Conservation (phyloP, 2,329 filamentous ascomycete species). For the Bretziella fagacearum region DNA sequence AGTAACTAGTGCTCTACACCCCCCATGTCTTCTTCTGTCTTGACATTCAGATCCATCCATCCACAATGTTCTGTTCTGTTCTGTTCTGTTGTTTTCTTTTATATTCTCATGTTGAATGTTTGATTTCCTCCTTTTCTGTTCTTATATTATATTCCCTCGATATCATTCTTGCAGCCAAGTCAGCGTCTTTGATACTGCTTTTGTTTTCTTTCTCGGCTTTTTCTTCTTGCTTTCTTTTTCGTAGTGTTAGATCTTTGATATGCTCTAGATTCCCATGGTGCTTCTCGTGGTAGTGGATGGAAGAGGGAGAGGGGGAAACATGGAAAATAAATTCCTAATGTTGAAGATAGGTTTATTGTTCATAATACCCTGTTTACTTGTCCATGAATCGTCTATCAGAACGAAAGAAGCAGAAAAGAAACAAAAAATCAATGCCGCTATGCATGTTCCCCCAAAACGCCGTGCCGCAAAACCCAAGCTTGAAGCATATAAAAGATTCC, state of each 20-base stretch:
- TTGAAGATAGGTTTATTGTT: too few species aligned
- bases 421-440: not conserved
- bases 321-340: too few species aligned
- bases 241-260: not conserved
- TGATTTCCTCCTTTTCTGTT: not conserved
- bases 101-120: not conserved
- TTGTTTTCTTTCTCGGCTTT: not conserved
- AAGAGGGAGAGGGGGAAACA: too few species aligned
- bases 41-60: not conserved
- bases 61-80: constrained; percentile 2
- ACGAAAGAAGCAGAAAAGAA: not conserved
- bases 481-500: not conserved
- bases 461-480: not conserved
- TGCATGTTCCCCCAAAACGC: not conserved
- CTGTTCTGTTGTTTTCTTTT: not conserved
- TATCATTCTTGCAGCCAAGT: too few species aligned
- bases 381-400: too few species aligned
- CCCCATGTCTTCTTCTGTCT: not conserved
- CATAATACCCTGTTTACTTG: too few species aligned
- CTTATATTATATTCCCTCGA: constrained; percentile 1
- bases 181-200: not conserved
- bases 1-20: not conserved
- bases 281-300: too few species aligned
- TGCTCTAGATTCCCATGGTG: too few species aligned
- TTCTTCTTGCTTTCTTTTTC: not conserved